Conservation (phyloP, 306 rosid species). For the Cercis canadensis region DNA sequence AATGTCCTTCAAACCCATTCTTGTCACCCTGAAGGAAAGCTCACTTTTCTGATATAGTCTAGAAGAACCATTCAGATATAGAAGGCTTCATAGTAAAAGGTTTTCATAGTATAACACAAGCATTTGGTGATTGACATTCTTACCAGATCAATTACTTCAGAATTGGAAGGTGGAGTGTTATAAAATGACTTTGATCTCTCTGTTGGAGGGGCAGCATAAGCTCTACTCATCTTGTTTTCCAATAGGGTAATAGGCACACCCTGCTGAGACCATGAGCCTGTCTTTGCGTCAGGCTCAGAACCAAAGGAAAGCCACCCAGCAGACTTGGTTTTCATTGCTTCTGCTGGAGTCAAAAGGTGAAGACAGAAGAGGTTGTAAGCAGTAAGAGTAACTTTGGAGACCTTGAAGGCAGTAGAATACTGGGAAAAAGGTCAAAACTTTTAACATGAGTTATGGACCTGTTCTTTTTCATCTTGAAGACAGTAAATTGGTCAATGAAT, state of each 20-base stretch:
- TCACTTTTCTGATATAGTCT: slow-evolving; percentile 90
- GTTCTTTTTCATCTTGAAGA: too few species aligned
- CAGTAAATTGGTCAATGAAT: too few species aligned
- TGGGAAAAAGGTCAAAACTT: too few species aligned
- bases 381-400: slow-evolving; percentile 68
- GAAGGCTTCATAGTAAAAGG: not conserved
- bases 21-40: slow-evolving; percentile 82
- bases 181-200: slow-evolving; percentile 77
- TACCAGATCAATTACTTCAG: slow-evolving; percentile 91
- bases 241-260: slow-evolving; percentile 72
- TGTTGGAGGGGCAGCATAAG: slow-evolving; percentile 80
- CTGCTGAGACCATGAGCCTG: slow-evolving; percentile 77
- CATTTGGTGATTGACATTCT: not conserved
- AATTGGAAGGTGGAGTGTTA: slow-evolving; percentile 87
- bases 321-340: slow-evolving; percentile 67
- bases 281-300: slow-evolving; percentile 55
- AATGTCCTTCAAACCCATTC: slow-evolving; percentile 95
- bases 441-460: too few species aligned
- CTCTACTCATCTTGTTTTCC: slow-evolving; percentile 84
- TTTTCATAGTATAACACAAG: not conserved
- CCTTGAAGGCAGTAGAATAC: too few species aligned
- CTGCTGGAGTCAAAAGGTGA: slow-evolving; percentile 75
- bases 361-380: slow-evolving; percentile 69
- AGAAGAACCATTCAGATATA: not conserved
- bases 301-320: slow-evolving; percentile 66